phyloP scores from a whole-genome alignment of 2,329 filamentous ascomycete species.

The Calonectria pseudoreteaudii region DNA sequence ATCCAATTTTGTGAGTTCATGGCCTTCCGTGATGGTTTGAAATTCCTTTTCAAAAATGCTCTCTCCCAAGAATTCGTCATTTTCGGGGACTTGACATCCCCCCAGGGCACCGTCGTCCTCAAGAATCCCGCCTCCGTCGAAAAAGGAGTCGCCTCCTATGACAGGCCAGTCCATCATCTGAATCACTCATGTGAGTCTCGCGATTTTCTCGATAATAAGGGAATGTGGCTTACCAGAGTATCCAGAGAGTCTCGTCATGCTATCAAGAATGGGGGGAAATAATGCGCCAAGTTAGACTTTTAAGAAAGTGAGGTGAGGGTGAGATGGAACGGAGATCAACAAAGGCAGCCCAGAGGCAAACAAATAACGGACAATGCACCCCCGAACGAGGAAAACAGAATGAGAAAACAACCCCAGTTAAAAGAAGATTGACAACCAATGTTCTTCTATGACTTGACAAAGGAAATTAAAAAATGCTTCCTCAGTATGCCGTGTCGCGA shows the following conservation, averaged over 20 bases:
- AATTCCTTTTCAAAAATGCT: conserved; percentile 24
- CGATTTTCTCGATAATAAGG: background rate
- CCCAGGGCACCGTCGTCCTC: background rate
- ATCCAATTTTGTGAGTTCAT: background rate
- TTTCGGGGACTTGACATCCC: background rate
- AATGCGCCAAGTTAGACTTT: background rate
- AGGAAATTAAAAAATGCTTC: background rate
- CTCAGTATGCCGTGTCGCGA: background rate
- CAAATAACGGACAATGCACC: background rate
- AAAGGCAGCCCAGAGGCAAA: background rate
- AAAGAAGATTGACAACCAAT: background rate
- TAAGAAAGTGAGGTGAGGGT: background rate
- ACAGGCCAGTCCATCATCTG: conserved; percentile 25
- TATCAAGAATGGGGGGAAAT: conserved; percentile 5
- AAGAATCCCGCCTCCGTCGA: conserved; percentile 13
- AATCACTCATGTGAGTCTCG: background rate
- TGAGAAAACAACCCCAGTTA: background rate
- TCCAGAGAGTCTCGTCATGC: conserved; percentile 14
- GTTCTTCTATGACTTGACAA: background rate
- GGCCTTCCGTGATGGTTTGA: conserved; percentile 14
- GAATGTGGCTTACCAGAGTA: conserved; percentile 29
- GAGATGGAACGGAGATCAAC: background rate
- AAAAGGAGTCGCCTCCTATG: conserved; percentile 7
- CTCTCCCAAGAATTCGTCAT: conserved; percentile 8
- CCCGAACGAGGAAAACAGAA: background rate